Evolutionary conservation across 306 rosid genomes (phyloP), one percentile per base, ranked within the genome.

Genomic region (Fragaria vesca): DNA sequence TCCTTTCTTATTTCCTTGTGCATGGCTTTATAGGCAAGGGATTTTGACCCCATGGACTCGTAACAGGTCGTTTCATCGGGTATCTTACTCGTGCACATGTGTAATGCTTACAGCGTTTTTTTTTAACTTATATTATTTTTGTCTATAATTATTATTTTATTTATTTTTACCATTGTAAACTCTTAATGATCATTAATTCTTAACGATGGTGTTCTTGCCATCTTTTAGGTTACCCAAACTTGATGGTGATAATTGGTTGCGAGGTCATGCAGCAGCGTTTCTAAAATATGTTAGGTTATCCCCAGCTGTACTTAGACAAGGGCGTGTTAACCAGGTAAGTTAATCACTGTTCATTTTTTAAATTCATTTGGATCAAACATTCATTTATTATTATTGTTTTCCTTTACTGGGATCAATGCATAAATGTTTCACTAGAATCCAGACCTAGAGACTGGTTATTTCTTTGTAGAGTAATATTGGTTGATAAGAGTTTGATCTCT

Each of bases 241-340:
- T 86, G 88, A 84, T 54, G 98, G 98, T 70, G 98, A 94, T 90
- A 94, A 94, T 85, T 94, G 97, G 93, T 89, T 95, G 96, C 88
- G 98, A 78, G 98, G 98, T 66, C 97, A 94, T 87, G 97, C 98
- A 34, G 90, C 97, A 11, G 98, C 98, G 69, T 94, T 91, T 85
- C 81, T 94, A 55, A 90, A 87, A 83, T 88, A 91, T 81, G 86
- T 83, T 10, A 74, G 90, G 60, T 83, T 94, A 81, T 84, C 97
- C 54, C 93, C 98, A 43, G 90, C 89, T 62, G 94, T 82, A 36
- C 93, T 94, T 66, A 87, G 97, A 70, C 88, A 85, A 70, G 98
- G 98, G 71, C 88, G 96, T 80, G 92, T 94, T 77, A 94, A 79
- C 80, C 98, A 94, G 98, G 98, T 91, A 58, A 85, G 68, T 76